These are phyloP conservation scores for Paulownia fortunei DNA, from an alignment of 257 asterid species.

Conservation along the genomic window DNA sequence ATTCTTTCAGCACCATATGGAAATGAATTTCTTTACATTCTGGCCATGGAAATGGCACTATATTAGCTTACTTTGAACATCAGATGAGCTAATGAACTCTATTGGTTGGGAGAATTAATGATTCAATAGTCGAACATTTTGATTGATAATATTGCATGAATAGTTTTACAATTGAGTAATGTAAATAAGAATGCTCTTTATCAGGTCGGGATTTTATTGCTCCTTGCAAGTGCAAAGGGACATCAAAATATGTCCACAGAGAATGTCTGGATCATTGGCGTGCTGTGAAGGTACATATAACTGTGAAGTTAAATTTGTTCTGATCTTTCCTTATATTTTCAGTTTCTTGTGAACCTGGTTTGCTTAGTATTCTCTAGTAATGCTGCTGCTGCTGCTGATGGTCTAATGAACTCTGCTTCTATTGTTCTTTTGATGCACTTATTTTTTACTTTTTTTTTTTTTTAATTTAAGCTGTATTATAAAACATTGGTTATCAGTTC, in stretches of 20 bases:
- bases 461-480: too few species aligned
- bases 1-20: background rate
- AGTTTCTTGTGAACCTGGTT: slow-evolving; percentile 22
- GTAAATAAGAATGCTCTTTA: slow-evolving; percentile 32
- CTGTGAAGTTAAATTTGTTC: background rate
- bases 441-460: background rate
- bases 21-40: background rate
- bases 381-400: background rate
- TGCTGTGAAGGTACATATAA: slow-evolving; percentile 71
- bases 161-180: background rate
- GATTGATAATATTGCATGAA: background rate
- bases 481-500: background rate
- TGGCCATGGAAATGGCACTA: background rate
- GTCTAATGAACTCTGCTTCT: background rate
- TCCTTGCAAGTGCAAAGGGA: slow-evolving; percentile 98
- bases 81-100: background rate
- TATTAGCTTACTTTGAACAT: background rate
- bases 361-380: slow-evolving; percentile 6
- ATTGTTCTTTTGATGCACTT: background rate
- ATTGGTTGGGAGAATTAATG: background rate
- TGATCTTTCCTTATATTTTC: background rate
- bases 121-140: background rate
- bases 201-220: slow-evolving; percentile 97
- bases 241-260: slow-evolving; percentile 85
- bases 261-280: slow-evolving; percentile 99